Evolutionary conservation across 306 rosid species (phyloP).

Genomic region (Casuarina glauca): DNA sequence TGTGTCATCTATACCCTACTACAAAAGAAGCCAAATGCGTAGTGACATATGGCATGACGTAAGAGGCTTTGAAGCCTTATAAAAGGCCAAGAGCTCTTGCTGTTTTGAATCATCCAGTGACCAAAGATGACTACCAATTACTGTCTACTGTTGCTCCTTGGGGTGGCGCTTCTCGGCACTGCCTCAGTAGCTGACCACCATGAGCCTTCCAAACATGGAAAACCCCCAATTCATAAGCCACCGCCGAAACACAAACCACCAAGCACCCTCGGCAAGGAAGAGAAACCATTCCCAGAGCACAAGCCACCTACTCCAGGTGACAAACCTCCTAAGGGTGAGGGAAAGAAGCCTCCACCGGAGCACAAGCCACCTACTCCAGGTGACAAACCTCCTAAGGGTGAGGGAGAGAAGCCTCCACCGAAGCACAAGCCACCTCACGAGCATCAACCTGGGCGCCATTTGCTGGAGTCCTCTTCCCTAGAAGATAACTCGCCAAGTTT

Average conservation of each 20-base stretch:
- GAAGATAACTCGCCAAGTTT: neutral
- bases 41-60: neutral
- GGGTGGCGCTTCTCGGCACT: slow-evolving; percentile 6
- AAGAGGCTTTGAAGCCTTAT: neutral
- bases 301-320: neutral
- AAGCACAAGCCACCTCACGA: neutral
- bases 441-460: neutral
- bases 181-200: slow-evolving; percentile 5
- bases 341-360: no score
- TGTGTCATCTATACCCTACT: neutral
- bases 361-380: no score
- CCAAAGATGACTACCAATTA: neutral
- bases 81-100: neutral
- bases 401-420: slow-evolving; percentile 18
- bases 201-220: neutral
- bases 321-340: no score
- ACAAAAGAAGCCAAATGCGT: neutral
- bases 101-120: neutral
- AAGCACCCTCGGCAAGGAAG: neutral
- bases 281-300: neutral
- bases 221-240: neutral
- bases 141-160: slow-evolving; percentile 11
- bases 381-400: neutral
- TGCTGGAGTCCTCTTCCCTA: neutral
- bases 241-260: slow-evolving; percentile 15